Conservation (phyloP, 2,329 filamentous ascomycete species). For the Exophiala phaeomuriformis region DNA sequence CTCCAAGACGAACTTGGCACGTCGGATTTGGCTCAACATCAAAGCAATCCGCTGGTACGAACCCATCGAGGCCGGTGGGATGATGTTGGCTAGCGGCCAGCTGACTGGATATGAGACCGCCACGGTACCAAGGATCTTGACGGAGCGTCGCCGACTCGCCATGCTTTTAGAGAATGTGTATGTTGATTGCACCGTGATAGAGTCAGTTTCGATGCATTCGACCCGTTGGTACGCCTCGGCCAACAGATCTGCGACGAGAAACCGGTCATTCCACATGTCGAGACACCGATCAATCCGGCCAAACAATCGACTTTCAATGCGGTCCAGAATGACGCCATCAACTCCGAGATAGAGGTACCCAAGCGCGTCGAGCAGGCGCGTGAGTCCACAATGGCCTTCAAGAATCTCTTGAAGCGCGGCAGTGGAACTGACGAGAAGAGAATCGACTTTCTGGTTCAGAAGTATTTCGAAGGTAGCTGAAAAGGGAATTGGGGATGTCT, state of each 20-base stretch:
- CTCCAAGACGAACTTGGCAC: conserved; percentile 61
- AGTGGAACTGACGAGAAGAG: conserved; percentile 44
- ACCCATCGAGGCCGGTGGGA: conserved; percentile 56
- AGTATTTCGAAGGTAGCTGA: conserved; percentile 64
- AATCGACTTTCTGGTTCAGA: conserved; percentile 69
- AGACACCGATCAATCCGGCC: conserved; percentile 59
- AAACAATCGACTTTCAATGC: conserved; percentile 64
- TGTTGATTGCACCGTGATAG: conserved; percentile 53
- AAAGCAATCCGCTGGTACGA: conserved; percentile 67
- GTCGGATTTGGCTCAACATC: conserved; percentile 68
- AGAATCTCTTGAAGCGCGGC: conserved; percentile 57
- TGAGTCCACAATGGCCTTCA: conserved; percentile 61
- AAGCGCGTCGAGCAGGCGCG: conserved; percentile 57
- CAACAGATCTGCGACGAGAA: conserved; percentile 68
- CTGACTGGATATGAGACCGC: conserved; percentile 60
- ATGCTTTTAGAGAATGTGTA: conserved; percentile 38
- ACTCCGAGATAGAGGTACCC: conserved; percentile 68
- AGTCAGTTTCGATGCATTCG: conserved; percentile 50
- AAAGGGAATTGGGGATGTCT: conserved; percentile 31
- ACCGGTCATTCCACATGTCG: conserved; percentile 69
- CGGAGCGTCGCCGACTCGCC: conserved; percentile 48
- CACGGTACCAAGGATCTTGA: conserved; percentile 58
- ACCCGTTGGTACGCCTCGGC: conserved; percentile 60
- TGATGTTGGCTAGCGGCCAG: conserved; percentile 62
- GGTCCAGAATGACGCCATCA: conserved; percentile 61